Evolutionary conservation across 305 asterid species (phyloP).

Genomic region (Plantago lanceolata): DNA sequence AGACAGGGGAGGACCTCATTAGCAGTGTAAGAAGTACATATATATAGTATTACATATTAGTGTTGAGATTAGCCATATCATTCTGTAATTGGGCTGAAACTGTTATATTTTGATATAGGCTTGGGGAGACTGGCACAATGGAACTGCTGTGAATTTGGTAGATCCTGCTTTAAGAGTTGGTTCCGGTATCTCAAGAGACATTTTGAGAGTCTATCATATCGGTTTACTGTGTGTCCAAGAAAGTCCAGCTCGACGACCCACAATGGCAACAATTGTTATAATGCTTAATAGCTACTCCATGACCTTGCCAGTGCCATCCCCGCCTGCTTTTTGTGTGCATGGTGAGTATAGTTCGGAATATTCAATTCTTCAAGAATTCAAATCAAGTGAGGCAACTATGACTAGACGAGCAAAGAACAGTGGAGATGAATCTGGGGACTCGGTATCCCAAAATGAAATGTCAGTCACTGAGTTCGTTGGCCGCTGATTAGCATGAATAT

Average conservation of each 20-base stretch:
- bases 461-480: conserved; percentile 1
- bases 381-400: no score
- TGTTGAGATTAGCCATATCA: no score
- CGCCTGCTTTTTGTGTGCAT: background rate
- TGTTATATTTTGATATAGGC: conserved; percentile 5
- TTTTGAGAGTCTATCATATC: conserved; percentile 29
- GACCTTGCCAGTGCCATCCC: background rate
- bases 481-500: background rate
- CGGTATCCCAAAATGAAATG: background rate
- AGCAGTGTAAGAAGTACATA: conserved; percentile 15
- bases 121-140: conserved; percentile 32
- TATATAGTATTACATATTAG: no score
- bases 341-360: background rate
- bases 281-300: background rate
- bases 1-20: conserved; percentile 21
- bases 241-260: background rate
- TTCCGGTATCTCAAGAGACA: conserved; percentile 4
- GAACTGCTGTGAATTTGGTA: conserved; percentile 12
- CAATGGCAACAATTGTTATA: background rate
- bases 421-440: background rate
- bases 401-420: background rate
- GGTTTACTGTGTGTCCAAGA: conserved; percentile 29
- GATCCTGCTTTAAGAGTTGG: conserved; percentile 23
- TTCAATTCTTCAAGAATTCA: no score
- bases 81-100: no score